Conservation (phyloP, 73 alveolate genomes). For the Strombidium stylifer region DNA sequence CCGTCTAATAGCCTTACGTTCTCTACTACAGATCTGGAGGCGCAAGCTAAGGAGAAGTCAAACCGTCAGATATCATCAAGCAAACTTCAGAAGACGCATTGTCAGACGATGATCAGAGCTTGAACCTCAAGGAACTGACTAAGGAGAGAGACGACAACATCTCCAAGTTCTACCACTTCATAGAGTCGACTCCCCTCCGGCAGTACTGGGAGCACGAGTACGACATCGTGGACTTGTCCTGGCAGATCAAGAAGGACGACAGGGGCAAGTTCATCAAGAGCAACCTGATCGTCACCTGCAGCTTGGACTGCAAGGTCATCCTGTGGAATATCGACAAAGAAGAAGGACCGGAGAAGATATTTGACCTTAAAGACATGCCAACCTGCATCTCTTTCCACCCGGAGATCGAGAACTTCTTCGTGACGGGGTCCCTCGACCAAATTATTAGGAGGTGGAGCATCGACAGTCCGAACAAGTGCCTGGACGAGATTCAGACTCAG, state of each 20-base stretch:
- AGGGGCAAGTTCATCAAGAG: no score
- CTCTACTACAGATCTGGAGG: no score
- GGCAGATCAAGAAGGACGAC: constrained; percentile 49
- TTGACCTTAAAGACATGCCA: constrained; percentile 55
- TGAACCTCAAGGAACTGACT: no score
- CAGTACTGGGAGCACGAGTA: constrained; percentile 71
- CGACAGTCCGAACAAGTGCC: constrained; percentile 47
- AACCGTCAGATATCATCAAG: no score
- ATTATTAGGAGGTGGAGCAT: constrained; percentile 66
- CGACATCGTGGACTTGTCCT: constrained; percentile 71
- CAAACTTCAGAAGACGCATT: no score
- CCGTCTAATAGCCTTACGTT: no score
- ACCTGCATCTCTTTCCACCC: constrained; percentile 66
- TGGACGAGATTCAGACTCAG: constrained; percentile 51
- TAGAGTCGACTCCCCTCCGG: constrained; percentile 58
- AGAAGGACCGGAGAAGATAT: constrained; percentile 48
- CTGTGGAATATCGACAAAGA: constrained; percentile 67
- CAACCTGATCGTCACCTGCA: constrained; percentile 63
- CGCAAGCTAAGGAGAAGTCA: no score
- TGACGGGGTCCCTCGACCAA: constrained; percentile 60
- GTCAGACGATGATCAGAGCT: no score
- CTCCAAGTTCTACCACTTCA: constrained; percentile 44
- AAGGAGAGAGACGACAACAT: no score
- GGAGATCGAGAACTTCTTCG: constrained; percentile 47
- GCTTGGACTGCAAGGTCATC: constrained; percentile 65